Conservation (phyloP, 2,329 filamentous ascomycete genomes). For the Chaetomium sp. region DNA sequence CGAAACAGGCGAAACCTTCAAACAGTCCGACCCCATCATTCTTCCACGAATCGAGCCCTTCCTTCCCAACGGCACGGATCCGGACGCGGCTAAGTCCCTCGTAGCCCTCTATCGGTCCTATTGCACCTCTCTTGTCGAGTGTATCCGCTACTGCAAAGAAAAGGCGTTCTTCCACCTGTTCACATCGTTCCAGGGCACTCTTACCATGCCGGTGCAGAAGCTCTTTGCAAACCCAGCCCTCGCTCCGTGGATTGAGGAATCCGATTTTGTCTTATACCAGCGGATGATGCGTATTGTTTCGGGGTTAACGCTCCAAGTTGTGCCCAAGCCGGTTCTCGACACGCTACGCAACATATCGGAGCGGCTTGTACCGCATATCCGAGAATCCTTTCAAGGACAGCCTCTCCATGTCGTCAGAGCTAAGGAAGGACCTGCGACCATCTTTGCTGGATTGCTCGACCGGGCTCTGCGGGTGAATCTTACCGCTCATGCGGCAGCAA, state of each 20-base stretch:
- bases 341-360: conserved; percentile 83
- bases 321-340: conserved; percentile 80
- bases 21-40: conserved; percentile 63
- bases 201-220: conserved; percentile 95
- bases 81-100: conserved; percentile 78
- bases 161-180: conserved; percentile 95
- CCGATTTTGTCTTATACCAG: conserved; percentile 92
- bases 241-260: conserved; percentile 90
- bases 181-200: conserved; percentile 88
- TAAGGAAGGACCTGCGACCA: conserved; percentile 78
- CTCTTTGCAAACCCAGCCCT: conserved; percentile 75
- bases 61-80: conserved; percentile 73
- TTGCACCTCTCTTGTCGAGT: conserved; percentile 91
- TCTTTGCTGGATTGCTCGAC: conserved; percentile 81
- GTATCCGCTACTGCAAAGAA: conserved; percentile 91
- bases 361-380: conserved; percentile 72
- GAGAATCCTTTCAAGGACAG: conserved; percentile 76
- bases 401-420: conserved; percentile 80
- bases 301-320: conserved; percentile 81
- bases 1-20: conserved; percentile 47
- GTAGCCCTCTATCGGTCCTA: conserved; percentile 87
- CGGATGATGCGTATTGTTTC: conserved; percentile 92
- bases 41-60: conserved; percentile 84
- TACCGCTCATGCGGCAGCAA: conserved; percentile 87
- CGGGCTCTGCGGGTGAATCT: conserved; percentile 87